phyloP scores from a whole-genome alignment of 768 basidiomycete genomes.

The Pleurotus salmoneostramineus region DNA sequence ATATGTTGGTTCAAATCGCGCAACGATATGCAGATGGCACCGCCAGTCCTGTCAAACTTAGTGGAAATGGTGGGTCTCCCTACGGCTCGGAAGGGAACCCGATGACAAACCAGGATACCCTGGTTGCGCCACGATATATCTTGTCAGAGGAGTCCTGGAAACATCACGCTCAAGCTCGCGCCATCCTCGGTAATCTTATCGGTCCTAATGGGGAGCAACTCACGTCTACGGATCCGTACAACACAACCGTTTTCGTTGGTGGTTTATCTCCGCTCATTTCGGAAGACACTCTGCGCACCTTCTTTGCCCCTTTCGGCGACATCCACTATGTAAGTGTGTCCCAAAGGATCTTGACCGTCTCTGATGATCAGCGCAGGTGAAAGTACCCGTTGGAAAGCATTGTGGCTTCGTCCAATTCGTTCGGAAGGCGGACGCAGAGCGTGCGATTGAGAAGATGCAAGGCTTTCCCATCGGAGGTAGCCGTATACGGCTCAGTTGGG shows the following conservation, averaged over 20 bases:
- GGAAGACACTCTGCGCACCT: conserved; percentile 87
- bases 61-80: conserved; percentile 16
- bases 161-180: conserved; percentile 79
- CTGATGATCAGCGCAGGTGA: conserved; percentile 52
- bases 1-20: conserved; percentile 42
- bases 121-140: conserved; percentile 46
- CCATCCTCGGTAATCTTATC: conserved; percentile 78
- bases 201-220: conserved; percentile 85
- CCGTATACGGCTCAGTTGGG: conserved; percentile 89
- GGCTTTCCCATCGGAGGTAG: conserved; percentile 93
- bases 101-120: conserved; percentile 22
- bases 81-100: conserved; percentile 3
- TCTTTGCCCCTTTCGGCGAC: conserved; percentile 90
- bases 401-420: conserved; percentile 97
- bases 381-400: conserved; percentile 94
- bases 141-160: conserved; percentile 79
- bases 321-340: conserved; percentile 75
- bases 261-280: conserved; percentile 85
- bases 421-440: conserved; percentile 85
- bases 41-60: conserved; percentile 23
- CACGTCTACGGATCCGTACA: conserved; percentile 91
- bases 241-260: conserved; percentile 94
- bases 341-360: conserved; percentile 8
- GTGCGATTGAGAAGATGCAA: conserved; percentile 95
- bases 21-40: conserved; percentile 42